A percentile compares a stretch with the other conserved stretches of the same genome.
phyloP scores from a whole-genome alignment of 768 basidiomycete genomes.

The Lentinula raphanica region DNA sequence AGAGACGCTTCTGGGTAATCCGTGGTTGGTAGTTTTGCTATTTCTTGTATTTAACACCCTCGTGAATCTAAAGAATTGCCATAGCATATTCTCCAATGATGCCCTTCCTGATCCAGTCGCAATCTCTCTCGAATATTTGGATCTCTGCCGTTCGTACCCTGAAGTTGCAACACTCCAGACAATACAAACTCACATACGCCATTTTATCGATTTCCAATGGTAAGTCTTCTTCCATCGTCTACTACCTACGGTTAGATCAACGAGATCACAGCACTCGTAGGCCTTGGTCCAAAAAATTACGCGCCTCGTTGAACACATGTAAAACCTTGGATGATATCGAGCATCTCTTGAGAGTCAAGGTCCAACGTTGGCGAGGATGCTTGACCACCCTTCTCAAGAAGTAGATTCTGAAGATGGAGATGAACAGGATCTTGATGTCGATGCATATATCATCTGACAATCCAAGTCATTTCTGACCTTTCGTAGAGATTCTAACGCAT shows the following conservation, averaged over 20 bases:
- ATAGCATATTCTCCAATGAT: constrained; percentile 52
- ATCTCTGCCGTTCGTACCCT: constrained; percentile 48
- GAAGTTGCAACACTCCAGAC: constrained; percentile 43
- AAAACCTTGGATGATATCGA: constrained; percentile 26
- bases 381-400: not conserved
- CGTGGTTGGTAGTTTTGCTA: constrained; percentile 42
- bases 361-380: constrained; percentile 27
- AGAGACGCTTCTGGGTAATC: constrained; percentile 70
- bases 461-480: too few relatives aligned
- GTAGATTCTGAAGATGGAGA: not conserved
- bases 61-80: not conserved
- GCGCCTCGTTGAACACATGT: constrained; percentile 25
- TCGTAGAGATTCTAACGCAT: too few relatives aligned
- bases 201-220: constrained; percentile 69
- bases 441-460: too few relatives aligned
- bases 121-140: constrained; percentile 67
- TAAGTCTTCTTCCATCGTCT: constrained; percentile 22
- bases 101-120: constrained; percentile 56
- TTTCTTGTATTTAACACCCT: not conserved
- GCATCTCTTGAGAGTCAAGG: constrained; percentile 21
- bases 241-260: not conserved
- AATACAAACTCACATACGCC: constrained; percentile 59
- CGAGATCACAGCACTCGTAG: constrained; percentile 20
- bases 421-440: not conserved
- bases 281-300: constrained; percentile 32